Conservation (phyloP, 208 protist species). For the Tritrichomonas foetus region DNA sequence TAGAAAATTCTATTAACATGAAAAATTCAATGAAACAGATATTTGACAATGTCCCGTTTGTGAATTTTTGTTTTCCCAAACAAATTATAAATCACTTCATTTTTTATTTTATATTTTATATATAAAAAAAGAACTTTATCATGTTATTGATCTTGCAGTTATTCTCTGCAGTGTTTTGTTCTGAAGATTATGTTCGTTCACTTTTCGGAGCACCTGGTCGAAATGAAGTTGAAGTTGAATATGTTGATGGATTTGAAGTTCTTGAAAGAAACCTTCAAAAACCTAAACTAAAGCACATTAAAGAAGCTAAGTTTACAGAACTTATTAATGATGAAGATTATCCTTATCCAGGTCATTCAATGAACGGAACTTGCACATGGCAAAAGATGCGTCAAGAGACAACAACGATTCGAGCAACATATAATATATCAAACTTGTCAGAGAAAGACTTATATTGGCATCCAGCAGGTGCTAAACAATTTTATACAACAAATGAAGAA, state of each 20-base stretch:
- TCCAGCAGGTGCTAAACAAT: neutral
- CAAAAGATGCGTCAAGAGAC: neutral
- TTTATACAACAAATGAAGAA: neutral
- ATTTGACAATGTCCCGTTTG: too few relatives aligned
- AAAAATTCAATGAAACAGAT: too few relatives aligned
- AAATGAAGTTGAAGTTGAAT: neutral
- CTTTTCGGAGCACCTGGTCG: neutral
- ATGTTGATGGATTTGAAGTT: neutral
- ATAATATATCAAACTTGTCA: neutral
- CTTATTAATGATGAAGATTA: neutral
- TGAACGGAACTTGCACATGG: neutral
- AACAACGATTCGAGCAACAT: neutral
- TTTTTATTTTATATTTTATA: too few relatives aligned
- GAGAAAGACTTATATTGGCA: neutral
- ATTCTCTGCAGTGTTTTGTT: too few relatives aligned
- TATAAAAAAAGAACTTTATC: too few relatives aligned
- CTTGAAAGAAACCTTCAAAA: neutral
- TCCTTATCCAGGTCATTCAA: neutral
- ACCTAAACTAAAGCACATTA: neutral
- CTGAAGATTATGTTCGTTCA: neutral
- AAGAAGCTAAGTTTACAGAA: neutral
- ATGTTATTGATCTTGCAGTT: too few relatives aligned
- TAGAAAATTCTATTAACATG: too few relatives aligned
- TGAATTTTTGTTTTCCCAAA: too few relatives aligned
- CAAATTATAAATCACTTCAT: too few relatives aligned